phyloP scores from a whole-genome alignment of 1,139 yeast genomes.

The Pichia terricola region DNA sequence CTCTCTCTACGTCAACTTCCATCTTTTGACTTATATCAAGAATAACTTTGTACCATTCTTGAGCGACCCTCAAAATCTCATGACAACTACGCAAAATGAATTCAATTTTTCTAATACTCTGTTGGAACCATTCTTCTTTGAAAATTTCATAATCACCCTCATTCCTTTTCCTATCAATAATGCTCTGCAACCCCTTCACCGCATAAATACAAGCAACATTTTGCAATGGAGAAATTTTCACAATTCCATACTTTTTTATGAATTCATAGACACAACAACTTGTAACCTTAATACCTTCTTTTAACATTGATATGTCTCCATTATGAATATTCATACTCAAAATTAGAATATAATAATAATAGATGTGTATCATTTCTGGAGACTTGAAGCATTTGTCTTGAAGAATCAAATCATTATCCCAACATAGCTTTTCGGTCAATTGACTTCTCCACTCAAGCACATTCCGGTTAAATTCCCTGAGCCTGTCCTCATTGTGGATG shows the following conservation, averaged over 20 bases:
- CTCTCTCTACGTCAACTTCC: no score
- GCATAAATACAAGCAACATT: no score
- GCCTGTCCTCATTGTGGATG: neutral
- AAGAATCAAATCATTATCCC: neutral
- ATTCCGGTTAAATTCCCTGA: neutral
- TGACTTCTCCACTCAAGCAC: neutral
- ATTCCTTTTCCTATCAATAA: no score
- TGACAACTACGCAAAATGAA: no score
- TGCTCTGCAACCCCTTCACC: no score
- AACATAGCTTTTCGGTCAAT: neutral
- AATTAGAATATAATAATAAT: constrained; percentile 45
- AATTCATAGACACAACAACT: neutral
- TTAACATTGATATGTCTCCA: neutral
- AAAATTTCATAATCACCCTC: no score
- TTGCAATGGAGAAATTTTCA: no score
- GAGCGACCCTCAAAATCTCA: no score
- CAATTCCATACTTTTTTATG: neutral
- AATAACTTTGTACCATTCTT: no score
- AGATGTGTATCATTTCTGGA: constrained; percentile 41
- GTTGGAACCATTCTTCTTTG: no score
- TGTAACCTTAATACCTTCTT: neutral
- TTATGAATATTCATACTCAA: neutral
- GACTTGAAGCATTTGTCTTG: constrained; percentile 37
- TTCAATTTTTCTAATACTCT: no score
- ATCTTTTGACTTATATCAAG: no score